A percentile compares a stretch with the other conserved stretches of the same genome.
phyloP scores from a whole-genome alignment of 2,329 filamentous ascomycete genomes.

The Penicillium decumbens region DNA sequence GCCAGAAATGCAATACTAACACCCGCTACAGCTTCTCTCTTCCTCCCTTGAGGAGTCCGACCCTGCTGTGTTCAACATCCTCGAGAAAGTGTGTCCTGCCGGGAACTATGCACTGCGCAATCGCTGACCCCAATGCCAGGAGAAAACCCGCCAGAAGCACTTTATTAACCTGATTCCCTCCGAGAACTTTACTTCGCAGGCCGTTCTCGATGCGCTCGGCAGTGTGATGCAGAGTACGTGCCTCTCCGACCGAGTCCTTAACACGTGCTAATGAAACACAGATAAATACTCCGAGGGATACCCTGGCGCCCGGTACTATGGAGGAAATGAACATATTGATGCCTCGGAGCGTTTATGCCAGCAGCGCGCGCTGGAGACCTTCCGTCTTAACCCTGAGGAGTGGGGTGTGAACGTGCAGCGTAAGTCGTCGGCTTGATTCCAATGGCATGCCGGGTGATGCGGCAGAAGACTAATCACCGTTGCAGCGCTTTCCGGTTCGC shows the following conservation, averaged over 20 bases:
- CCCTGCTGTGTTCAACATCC: slow-evolving; percentile 78
- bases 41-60: slow-evolving; percentile 78
- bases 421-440: slow-evolving; percentile 40
- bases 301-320: slow-evolving; percentile 92
- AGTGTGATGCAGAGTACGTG: slow-evolving; percentile 85
- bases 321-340: slow-evolving; percentile 94
- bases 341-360: slow-evolving; percentile 85
- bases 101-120: slow-evolving; percentile 2
- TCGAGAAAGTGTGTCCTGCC: slow-evolving; percentile 67
- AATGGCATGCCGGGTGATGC: slow-evolving; percentile 1
- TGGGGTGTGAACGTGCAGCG: slow-evolving; percentile 97
- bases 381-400: slow-evolving; percentile 73
- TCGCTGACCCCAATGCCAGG: slow-evolving; percentile 51
- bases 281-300: slow-evolving; percentile 99
- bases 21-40: slow-evolving; percentile 63
- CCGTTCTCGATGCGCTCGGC: slow-evolving; percentile 83
- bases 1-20: slow-evolving; percentile 7
- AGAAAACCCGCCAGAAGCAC: slow-evolving; percentile 93
- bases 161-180: slow-evolving; percentile 97
- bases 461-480: slow-evolving; percentile 12
- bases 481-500: slow-evolving; percentile 71
- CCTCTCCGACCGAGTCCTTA: slow-evolving; percentile 26
- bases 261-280: slow-evolving; percentile 39
- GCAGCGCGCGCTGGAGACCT: slow-evolving; percentile 80
- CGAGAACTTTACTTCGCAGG: slow-evolving; percentile 92